Base-by-base conservation (phyloP, 306 rosid species). In the Dryas drummondii region DNA sequence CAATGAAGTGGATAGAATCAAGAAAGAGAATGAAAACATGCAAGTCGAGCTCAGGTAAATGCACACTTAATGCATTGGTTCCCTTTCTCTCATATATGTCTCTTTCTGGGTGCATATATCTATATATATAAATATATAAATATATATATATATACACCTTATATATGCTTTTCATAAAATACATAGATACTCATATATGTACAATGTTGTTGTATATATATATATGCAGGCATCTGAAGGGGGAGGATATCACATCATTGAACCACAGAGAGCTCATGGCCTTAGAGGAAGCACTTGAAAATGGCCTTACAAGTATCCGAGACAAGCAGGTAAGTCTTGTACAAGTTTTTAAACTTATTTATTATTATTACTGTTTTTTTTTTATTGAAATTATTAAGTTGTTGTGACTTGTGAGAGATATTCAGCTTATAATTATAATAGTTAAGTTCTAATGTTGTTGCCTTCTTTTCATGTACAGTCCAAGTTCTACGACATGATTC, bases 21-120 rank as follows among this genome's bases (percentile, higher is more conserved):
- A 89, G 82, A 94, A 94, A 80, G 98, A 94, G 77, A 91, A 94
- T 75, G 98, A 90, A 68, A 84, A 82, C 88, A 86, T 91, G 98
- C 90, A 91, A 81, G 86, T 91, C 76, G 82, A 91, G 69, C 91
- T 91, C 78, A 87, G 96, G 97, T 91, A 80, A 32, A 32, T 32
- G 37, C 37, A 32, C 37, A 32, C 37, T 32, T 32, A 1, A 32
- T 32, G 2, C 1, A 27, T 27, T n/a, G 37, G 37, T 32, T 32
- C 2, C 37, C 37, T 32, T 32, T 1, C 37, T 32, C 37, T 32
- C 37, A 32, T 32, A 1, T 32, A 1, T 32, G 2, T 32, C 37
- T 32, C 37, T 32, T 22, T 22, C 22, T 22, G 22, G 37, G 37
- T 32, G 37, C 37, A 32, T 32, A 32, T 27, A 27, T 68, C 47